A percentile compares a stretch with the other conserved stretches of the same genome.
phyloP scores from a whole-genome alignment of 2,329 filamentous ascomycete species.

The Aspergillus sp. region DNA sequence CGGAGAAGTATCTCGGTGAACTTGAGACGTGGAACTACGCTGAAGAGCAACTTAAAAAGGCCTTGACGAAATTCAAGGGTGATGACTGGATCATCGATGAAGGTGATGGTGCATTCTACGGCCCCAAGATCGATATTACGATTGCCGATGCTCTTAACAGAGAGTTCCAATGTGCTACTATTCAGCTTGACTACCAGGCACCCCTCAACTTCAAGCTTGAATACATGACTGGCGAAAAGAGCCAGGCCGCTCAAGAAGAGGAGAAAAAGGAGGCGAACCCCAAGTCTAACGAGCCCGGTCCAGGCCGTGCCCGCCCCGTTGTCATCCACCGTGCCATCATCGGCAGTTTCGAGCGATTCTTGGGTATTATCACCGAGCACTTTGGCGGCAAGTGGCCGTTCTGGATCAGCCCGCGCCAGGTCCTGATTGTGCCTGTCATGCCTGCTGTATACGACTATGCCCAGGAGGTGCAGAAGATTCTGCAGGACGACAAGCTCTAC shows the following conservation, averaged over 20 bases:
- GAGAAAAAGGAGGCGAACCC: conserved; percentile 39
- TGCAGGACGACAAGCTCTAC: conserved; percentile 47
- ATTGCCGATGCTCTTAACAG: conserved; percentile 84
- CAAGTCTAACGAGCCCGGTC: conserved; percentile 36
- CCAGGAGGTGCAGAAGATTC: conserved; percentile 46
- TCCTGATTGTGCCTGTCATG: conserved; percentile 53
- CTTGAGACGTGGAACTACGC: conserved; percentile 86
- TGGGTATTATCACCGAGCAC: conserved; percentile 52
- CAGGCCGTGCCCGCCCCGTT: conserved; percentile 50
- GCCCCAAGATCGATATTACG: conserved; percentile 97
- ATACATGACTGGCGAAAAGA: conserved; percentile 72
- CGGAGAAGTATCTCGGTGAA: conserved; percentile 85
- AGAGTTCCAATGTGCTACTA: conserved; percentile 87
- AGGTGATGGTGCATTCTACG: conserved; percentile 96
- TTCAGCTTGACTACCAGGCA: conserved; percentile 89
- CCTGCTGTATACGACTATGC: conserved; percentile 50
- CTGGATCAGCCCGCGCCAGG: conserved; percentile 53
- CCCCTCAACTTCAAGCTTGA: conserved; percentile 83
- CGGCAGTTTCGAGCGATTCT: conserved; percentile 52
- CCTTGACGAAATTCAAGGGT: conserved; percentile 74
- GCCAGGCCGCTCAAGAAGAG: conserved; percentile 36
- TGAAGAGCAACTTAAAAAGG: conserved; percentile 75
- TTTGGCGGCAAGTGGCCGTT: conserved; percentile 55
- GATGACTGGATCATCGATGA: conserved; percentile 86
- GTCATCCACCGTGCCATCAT: conserved; percentile 54